These are phyloP conservation scores for Eucalyptus pumila DNA, from an alignment of 345 rosid species.

Conservation along the genomic window DNA sequence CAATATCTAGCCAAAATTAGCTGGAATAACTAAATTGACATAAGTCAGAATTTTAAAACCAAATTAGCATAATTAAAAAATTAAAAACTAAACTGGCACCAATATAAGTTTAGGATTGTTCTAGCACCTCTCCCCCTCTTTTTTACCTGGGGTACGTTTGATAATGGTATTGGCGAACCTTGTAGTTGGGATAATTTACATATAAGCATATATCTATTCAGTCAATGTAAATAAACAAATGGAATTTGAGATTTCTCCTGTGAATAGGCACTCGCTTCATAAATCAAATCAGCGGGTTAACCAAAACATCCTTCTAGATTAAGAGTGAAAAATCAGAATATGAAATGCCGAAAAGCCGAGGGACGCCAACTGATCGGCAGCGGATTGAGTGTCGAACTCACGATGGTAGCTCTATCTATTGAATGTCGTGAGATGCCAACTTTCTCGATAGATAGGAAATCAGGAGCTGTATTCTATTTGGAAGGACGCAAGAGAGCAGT, in stretches of 20 bases:
- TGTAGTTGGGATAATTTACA: neutral
- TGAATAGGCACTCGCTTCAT: neutral
- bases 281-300: neutral
- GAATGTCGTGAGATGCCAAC: neutral
- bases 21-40: rapidly evolving
- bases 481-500: neutral
- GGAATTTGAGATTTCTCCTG: neutral
- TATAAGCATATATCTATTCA: neutral
- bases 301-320: neutral
- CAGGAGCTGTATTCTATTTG: neutral
- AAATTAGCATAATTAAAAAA: neutral
- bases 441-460: neutral
- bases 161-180: neutral
- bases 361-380: neutral
- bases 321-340: neutral
- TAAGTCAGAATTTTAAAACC: neutral
- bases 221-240: neutral
- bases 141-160: neutral
- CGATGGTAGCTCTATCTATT: neutral
- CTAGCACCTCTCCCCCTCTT: neutral
- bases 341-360: neutral
- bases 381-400: neutral
- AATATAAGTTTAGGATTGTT: neutral
- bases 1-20: neutral
- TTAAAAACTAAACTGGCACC: rapidly evolving